These are phyloP conservation scores for Calocybe gambosa DNA, from an alignment of 1,284 basidiomycete genomes.

Conservation along the genomic window DNA sequence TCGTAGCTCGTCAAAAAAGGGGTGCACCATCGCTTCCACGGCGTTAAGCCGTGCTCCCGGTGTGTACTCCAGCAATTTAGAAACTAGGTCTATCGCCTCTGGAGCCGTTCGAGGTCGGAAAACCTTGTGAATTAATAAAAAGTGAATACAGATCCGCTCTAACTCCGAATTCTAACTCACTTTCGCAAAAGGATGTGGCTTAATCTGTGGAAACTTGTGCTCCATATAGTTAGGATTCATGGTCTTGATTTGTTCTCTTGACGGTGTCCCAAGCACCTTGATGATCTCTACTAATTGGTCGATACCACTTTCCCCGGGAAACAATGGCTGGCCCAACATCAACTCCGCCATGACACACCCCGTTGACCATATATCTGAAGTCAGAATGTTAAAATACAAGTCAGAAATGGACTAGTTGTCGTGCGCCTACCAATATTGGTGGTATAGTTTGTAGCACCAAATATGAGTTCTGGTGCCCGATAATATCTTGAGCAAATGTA, in stretches of 20 bases:
- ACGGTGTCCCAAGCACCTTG: slow-evolving; percentile 98
- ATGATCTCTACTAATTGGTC: slow-evolving; percentile 99
- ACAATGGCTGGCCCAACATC: slow-evolving; percentile 98
- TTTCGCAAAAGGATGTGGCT: slow-evolving; percentile 94
- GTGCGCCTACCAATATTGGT: slow-evolving; percentile 87
- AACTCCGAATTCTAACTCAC: slow-evolving; percentile 31
- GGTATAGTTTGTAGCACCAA: slow-evolving; percentile 99
- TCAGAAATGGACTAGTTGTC: slow-evolving; percentile 3
- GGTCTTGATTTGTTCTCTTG: slow-evolving; percentile 99
- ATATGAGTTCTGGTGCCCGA: slow-evolving; percentile 98
- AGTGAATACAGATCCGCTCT: slow-evolving; percentile 3
- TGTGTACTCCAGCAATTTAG: slow-evolving; percentile 95
- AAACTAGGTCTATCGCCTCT: slow-evolving; percentile 95
- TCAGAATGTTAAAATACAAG: slow-evolving; percentile 6
- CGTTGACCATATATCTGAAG: slow-evolving; percentile 95
- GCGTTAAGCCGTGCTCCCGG: slow-evolving; percentile 89
- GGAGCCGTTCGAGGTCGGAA: slow-evolving; percentile 96
- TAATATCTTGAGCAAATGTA: slow-evolving; percentile 99
- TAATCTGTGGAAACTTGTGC: slow-evolving; percentile 99
- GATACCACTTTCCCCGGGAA: slow-evolving; percentile 99
- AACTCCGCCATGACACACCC: slow-evolving; percentile 99
- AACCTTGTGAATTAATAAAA: slow-evolving; percentile 48
- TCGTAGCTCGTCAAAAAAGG: slow-evolving; percentile 97
- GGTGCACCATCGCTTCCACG: slow-evolving; percentile 90
- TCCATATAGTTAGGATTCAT: slow-evolving; percentile 99